Evolutionary conservation across 495 filamentous ascomycete genomes (phyloP).

Genomic region (Trichoderma asperelloides): DNA sequence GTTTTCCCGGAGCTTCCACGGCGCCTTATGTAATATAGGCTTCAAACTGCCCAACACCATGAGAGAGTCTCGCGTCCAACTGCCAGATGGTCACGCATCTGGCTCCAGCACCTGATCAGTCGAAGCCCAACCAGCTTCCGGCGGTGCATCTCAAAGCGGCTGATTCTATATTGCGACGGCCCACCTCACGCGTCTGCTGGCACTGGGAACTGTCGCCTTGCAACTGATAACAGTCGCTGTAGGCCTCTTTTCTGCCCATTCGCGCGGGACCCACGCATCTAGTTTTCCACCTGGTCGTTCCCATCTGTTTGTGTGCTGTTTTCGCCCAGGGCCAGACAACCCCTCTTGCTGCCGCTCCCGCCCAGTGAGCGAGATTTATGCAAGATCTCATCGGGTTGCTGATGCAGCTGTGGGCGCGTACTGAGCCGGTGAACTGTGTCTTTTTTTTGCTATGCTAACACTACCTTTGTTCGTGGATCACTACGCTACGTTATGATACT

Average conservation of each 20-base stretch:
- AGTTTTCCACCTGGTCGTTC: neutral
- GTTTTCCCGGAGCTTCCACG: neutral
- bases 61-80: neutral
- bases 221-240: neutral
- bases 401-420: neutral
- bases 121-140: neutral
- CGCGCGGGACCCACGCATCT: conserved; percentile 1
- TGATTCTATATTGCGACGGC: neutral
- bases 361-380: neutral
- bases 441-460: neutral
- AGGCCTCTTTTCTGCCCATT: neutral
- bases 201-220: neutral
- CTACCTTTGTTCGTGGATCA: neutral
- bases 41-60: conserved; percentile 2
- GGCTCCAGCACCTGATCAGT: conserved; percentile 6
- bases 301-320: neutral
- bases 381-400: neutral
- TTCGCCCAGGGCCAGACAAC: neutral
- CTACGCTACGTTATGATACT: neutral
- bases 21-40: conserved; percentile 1
- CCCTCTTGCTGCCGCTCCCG: neutral
- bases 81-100: neutral
- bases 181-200: neutral
- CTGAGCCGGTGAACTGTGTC: neutral
- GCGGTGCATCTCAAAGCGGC: neutral